These are phyloP conservation scores for Aspergillus sclerotioniger DNA, from an alignment of 495 filamentous ascomycete species.

Conservation along the genomic window DNA sequence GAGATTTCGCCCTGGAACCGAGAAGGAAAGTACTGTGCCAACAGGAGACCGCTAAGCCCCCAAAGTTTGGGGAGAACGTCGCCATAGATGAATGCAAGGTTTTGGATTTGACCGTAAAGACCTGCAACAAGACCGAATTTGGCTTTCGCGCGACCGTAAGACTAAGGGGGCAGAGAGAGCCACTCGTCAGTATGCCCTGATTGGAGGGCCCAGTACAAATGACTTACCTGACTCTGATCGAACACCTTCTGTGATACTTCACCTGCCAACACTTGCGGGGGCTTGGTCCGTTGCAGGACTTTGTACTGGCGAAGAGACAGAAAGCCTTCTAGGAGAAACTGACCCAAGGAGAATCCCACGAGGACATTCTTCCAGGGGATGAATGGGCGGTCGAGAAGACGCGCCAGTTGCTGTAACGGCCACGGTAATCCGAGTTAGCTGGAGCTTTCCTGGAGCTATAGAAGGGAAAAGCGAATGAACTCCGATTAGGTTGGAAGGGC, in stretches of 20 bases:
- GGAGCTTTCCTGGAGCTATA: not conserved
- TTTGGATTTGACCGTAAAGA: slow-evolving; percentile 83
- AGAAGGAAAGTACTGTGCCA: slow-evolving; percentile 69
- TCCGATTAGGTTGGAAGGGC: not conserved
- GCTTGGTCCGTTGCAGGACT: slow-evolving; percentile 72
- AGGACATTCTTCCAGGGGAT: slow-evolving; percentile 98
- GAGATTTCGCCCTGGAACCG: slow-evolving; percentile 88
- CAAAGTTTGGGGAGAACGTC: slow-evolving; percentile 90
- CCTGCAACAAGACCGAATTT: slow-evolving; percentile 77
- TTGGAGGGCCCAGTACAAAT: not conserved
- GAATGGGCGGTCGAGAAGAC: slow-evolving; percentile 81
- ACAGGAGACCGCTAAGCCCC: slow-evolving; percentile 71
- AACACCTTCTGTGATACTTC: slow-evolving; percentile 88
- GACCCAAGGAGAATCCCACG: slow-evolving; percentile 84
- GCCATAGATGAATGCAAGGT: slow-evolving; percentile 81
- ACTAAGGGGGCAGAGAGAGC: slow-evolving; percentile 40
- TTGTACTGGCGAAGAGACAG: slow-evolving; percentile 84
- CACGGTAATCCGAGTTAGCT: slow-evolving; percentile 15
- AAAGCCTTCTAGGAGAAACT: slow-evolving; percentile 83
- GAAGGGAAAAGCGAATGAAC: not conserved
- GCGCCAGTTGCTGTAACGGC: slow-evolving; percentile 69
- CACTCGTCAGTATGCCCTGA: not conserved
- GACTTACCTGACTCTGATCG: slow-evolving; percentile 81
- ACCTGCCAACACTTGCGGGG: slow-evolving; percentile 78
- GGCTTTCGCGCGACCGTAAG: slow-evolving; percentile 92